Percentiles rank a stretch among this genome's conserved stretches.
phyloP scores from a whole-genome alignment of 2,329 filamentous ascomycete genomes.

The Helotiales sp. region DNA sequence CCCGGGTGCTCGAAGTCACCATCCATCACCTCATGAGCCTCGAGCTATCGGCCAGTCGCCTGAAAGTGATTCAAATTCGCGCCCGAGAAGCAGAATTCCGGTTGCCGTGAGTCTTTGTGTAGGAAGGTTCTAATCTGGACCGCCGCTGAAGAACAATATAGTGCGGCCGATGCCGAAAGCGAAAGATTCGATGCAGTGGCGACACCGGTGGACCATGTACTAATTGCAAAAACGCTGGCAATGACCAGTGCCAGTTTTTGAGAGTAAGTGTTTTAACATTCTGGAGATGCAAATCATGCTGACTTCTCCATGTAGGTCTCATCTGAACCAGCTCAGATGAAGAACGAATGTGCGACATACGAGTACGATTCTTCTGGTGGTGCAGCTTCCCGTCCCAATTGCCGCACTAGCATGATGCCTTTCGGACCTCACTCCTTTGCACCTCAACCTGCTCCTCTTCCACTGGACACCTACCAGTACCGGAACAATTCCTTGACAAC shows the following conservation, averaged over 20 bases:
- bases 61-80: constrained; percentile 34
- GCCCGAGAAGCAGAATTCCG: constrained; percentile 51
- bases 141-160: constrained; percentile 45
- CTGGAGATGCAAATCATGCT: constrained; percentile 14
- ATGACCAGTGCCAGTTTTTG: constrained; percentile 76
- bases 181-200: constrained; percentile 94
- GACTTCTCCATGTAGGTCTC: constrained; percentile 37
- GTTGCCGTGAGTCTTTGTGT: constrained; percentile 52
- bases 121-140: neutral
- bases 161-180: constrained; percentile 88
- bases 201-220: constrained; percentile 79
- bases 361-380: constrained; percentile 31
- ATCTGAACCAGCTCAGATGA: constrained; percentile 38
- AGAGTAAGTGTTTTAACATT: constrained; percentile 59
- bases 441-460: constrained; percentile 17
- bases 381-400: constrained; percentile 34
- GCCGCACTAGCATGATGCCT: constrained; percentile 28
- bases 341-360: constrained; percentile 32
- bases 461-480: constrained; percentile 30
- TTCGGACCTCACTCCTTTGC: constrained; percentile 31
- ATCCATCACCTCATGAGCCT: constrained; percentile 30
- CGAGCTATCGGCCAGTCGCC: constrained; percentile 30
- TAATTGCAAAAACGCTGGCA: constrained; percentile 79
- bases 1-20: constrained; percentile 28
- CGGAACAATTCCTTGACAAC: constrained; percentile 28